Base-by-base conservation (phyloP, 2,329 filamentous ascomycete species). In the Gremmenia infestans region DNA sequence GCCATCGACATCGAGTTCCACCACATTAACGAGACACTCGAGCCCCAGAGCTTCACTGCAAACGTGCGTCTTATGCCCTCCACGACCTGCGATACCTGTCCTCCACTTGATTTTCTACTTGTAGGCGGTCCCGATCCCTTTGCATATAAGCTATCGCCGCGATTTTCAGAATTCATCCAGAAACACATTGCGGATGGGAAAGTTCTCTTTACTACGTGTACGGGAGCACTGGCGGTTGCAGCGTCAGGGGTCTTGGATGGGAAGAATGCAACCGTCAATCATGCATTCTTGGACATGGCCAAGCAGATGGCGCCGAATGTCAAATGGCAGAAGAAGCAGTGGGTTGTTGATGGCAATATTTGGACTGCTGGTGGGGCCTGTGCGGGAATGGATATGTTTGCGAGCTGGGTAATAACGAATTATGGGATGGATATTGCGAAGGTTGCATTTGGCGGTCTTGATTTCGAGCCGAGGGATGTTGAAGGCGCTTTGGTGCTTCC, bases 301-400 rank as follows among this genome's bases (percentile, higher is more conserved):
- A 70, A 65, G 52, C 59, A 68, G 25, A 57, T 62, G 7, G 71
- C 66, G 4, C 73, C 76, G 0, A 68, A 73, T 0, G 74, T 78
- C 11, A 71, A 75, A 4, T 79, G 76, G 76, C 70, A 70, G 1
- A 66, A 60, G 28, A 70, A 74, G 55, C 73, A 77, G 58, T 79
- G 76, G 74, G 65, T 77, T 53, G 55, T 73, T 0, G 74, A 78
- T 49, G 72, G 69, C 0, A 76, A 77, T 39, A 68, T 78, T 32
- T 78, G 76, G 76, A 78, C 76, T 2, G 72, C 71, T 0, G 71
- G 70, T 1, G 76, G 76, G 14, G 74, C 76, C 0, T 63, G 73
- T 15, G 75, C 76, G 5, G 76, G 75, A 0, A 78, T 77, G 65
- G 66, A 68, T 56, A 68, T 68, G 66, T 59, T 68, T 37, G 59